These are phyloP conservation scores for Talaromyces nanjingensis DNA, from an alignment of 495 filamentous ascomycete species.

Conservation along the genomic window DNA sequence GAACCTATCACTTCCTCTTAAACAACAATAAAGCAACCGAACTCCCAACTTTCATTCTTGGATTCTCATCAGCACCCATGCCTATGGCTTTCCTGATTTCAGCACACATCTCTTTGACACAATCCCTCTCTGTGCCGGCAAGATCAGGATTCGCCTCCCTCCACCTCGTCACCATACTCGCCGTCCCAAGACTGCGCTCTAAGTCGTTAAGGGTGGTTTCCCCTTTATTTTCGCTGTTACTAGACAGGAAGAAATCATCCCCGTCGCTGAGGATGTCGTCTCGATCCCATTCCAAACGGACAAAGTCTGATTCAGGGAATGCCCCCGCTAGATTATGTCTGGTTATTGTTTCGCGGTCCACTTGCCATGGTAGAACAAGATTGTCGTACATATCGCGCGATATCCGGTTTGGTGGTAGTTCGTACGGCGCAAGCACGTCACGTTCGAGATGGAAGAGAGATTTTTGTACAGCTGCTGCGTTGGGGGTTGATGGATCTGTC, in stretches of 20 bases:
- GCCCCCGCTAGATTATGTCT: slow-evolving; percentile 12
- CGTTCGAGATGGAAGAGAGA: slow-evolving; percentile 24
- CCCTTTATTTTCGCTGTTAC: slow-evolving; percentile 4
- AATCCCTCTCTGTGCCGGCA: slow-evolving; percentile 15
- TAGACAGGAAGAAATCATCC: slow-evolving; percentile 18
- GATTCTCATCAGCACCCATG: slow-evolving; percentile 11
- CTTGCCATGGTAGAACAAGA: slow-evolving; percentile 43
- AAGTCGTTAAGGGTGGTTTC: slow-evolving; percentile 16
- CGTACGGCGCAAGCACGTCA: slow-evolving; percentile 26
- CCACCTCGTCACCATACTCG: slow-evolving; percentile 39
- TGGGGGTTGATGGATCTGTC: slow-evolving; percentile 27
- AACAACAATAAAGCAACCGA: slow-evolving; percentile 16
- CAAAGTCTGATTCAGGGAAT: slow-evolving; percentile 33
- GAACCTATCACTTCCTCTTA: slow-evolving; percentile 16
- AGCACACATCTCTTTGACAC: slow-evolving; percentile 13
- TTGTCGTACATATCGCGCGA: slow-evolving; percentile 30
- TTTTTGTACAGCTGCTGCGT: slow-evolving; percentile 20
- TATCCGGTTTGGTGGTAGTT: slow-evolving; percentile 26
- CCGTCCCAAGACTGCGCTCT: slow-evolving; percentile 23
- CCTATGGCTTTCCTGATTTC: slow-evolving; percentile 12
- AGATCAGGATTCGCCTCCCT: slow-evolving; percentile 32
- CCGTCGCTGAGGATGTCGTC: slow-evolving; percentile 20
- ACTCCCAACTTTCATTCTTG: slow-evolving; percentile 11
- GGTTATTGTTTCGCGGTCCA: slow-evolving; percentile 1
- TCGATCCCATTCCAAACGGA: slow-evolving; percentile 31